Evolutionary conservation across 306 rosid species (phyloP), one percentile per base, ranked within the genome.

Genomic region (Malus domestica): DNA sequence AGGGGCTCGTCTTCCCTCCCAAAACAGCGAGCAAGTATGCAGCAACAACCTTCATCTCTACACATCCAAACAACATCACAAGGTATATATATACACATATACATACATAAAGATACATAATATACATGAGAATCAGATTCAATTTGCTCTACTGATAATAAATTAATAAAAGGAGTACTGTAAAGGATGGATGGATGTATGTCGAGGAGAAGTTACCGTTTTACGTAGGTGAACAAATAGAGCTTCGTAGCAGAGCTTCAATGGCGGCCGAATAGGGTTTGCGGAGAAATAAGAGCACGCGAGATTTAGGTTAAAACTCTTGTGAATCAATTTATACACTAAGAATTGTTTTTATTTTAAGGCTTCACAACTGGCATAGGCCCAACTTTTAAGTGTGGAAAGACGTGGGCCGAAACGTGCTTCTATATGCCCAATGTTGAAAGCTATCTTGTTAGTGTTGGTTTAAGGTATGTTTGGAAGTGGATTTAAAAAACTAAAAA

Each of bases 31-130:
- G 75, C 87, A 89, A 86, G 70, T 89, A 91, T 0, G 96, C 90
- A 3, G 89, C 90, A 71, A 91, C 67, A 6, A 91, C 80, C 93
- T 91, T 91, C 96, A 89, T 91, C 33, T 81, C 92, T 91, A 87
- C 75, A 11, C 57, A 68, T 61, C 22, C n/a, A 20, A 72, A 42
- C 10, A 4, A 69, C 3, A 64, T 68, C 38, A 45, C 38, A 40
- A 3, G 13, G 9, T n/a, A 4, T 1, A 45, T 1, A 54, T 2
- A 54, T 2, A 19, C 11, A 55, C 11, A 22, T 10, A 49, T 22
- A 57, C 11, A 10, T 4, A 32, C 5, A 51, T 2, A 35, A 8
- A 35, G 8, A 35, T 35, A 35, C 8, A 33, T 33, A 33, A 33
- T 35, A 2, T n/a, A 54, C 3, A 3, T 12, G 18, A 20, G 18